Percentiles rank a stretch among this genome's conserved stretches.
phyloP scores from a whole-genome alignment of 169 alveolate species.

The Perkinsus marinus region DNA sequence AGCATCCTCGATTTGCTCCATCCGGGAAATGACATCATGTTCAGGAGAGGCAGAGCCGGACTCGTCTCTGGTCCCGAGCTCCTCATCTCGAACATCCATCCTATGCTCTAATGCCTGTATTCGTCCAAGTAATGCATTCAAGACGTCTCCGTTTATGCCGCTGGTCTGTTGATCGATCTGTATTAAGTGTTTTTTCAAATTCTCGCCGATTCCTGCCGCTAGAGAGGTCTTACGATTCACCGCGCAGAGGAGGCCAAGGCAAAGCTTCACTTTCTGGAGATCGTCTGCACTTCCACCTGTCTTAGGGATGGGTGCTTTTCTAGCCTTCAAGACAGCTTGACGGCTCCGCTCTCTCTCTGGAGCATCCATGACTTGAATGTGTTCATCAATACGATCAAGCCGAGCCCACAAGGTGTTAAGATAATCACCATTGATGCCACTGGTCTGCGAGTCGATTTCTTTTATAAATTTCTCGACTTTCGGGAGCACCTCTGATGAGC shows the following conservation, averaged over 20 bases:
- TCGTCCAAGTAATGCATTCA: background rate
- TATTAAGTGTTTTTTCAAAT: background rate
- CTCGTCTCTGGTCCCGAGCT: background rate
- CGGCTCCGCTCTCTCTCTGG: background rate
- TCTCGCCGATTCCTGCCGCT: background rate
- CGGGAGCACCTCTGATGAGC: background rate
- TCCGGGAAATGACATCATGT: background rate
- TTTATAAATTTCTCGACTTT: background rate
- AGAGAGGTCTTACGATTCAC: background rate
- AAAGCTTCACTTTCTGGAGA: background rate
- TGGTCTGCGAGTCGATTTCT: background rate
- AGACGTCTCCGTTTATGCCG: background rate
- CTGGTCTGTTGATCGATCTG: background rate
- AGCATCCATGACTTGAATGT: background rate
- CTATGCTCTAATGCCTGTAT: background rate
- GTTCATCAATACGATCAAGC: background rate
- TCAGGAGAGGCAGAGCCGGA: background rate
- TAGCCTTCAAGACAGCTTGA: background rate
- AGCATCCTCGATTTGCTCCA: background rate
- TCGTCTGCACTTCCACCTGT: background rate
- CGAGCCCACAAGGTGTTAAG: background rate
- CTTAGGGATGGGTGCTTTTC: background rate
- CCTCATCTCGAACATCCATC: background rate
- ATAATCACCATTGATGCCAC: background rate
- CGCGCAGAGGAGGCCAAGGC: background rate